phyloP scores from a whole-genome alignment of 2,329 filamentous ascomycete species.

The Hirsutella rhossiliensis region DNA sequence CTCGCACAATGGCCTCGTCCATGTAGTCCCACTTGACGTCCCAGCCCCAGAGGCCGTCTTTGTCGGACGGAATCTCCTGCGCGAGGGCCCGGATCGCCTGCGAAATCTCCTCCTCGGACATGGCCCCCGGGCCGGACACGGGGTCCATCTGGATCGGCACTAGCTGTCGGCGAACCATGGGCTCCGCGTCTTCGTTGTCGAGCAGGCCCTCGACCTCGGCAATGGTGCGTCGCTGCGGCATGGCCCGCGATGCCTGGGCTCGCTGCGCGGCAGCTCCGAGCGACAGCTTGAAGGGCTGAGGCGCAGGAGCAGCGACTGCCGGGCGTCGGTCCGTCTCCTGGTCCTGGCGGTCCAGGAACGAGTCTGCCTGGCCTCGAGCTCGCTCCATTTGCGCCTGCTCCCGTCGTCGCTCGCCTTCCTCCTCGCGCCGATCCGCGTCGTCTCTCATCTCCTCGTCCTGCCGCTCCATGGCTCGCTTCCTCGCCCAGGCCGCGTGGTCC shows the following conservation, averaged over 20 bases:
- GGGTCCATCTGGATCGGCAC: constrained; percentile 75
- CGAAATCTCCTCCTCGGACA: constrained; percentile 78
- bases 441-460: constrained; percentile 65
- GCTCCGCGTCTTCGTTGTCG: constrained; percentile 84
- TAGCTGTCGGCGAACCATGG: constrained; percentile 58
- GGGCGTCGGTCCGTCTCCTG: constrained; percentile 53
- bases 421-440: constrained; percentile 67
- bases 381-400: constrained; percentile 63
- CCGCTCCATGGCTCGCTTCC: constrained; percentile 64
- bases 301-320: constrained; percentile 33
- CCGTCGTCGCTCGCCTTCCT: constrained; percentile 61
- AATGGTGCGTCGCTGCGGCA: constrained; percentile 61
- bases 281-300: constrained; percentile 82
- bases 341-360: constrained; percentile 77
- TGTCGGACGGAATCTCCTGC: constrained; percentile 79
- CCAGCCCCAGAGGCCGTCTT: constrained; percentile 84
- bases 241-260: constrained; percentile 41
- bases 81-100: constrained; percentile 74
- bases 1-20: constrained; percentile 66
- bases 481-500: constrained; percentile 74
- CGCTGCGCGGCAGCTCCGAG: constrained; percentile 80
- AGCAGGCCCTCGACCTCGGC: constrained; percentile 90
- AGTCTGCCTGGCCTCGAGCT: constrained; percentile 75
- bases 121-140: constrained; percentile 44
- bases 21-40: constrained; percentile 85